phyloP scores from a whole-genome alignment of 2,329 filamentous ascomycete species.

The Calonectria pauciramosa region DNA sequence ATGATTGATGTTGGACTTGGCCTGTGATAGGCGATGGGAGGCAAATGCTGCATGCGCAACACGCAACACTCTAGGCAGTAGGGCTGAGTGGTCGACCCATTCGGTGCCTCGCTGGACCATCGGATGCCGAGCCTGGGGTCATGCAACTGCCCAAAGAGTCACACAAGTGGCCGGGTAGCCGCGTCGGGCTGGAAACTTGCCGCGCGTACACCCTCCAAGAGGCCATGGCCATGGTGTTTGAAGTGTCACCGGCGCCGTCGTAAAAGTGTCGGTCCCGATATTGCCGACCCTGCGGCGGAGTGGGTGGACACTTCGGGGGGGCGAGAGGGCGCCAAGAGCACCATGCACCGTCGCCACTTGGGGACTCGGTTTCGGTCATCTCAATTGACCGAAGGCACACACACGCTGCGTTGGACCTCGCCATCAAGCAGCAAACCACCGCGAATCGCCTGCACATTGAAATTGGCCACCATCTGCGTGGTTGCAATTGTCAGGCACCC shows the following conservation, averaged over 20 bases:
- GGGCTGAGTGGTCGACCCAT: conserved; percentile 40
- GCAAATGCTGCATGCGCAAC: conserved; percentile 25
- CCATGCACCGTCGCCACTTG: conserved; percentile 8
- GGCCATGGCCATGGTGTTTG: conserved; percentile 12
- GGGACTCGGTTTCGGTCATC: conserved; percentile 17
- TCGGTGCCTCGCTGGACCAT: conserved; percentile 26
- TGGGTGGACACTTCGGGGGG: conserved; percentile 22
- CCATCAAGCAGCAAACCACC: neutral
- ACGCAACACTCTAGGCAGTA: conserved; percentile 40
- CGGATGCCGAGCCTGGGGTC: conserved; percentile 18
- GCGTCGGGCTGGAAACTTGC: conserved; percentile 31
- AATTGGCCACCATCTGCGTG: neutral
- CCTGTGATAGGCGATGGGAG: conserved; percentile 7
- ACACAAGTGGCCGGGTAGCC: conserved; percentile 10
- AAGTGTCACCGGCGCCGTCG: conserved; percentile 17
- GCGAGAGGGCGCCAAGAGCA: conserved; percentile 14
- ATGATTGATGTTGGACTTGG: neutral
- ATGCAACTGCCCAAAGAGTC: neutral
- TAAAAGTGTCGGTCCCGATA: conserved; percentile 36
- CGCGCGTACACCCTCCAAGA: conserved; percentile 39
- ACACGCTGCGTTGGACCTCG: conserved; percentile 6
- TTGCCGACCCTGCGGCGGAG: conserved; percentile 27
- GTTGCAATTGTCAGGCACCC: neutral
- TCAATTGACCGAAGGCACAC: conserved; percentile 4
- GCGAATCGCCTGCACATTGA: neutral